Evolutionary conservation across 768 basidiomycete species (phyloP), one percentile per base, ranked within the genome.

Genomic region (Suillus sp.): DNA sequence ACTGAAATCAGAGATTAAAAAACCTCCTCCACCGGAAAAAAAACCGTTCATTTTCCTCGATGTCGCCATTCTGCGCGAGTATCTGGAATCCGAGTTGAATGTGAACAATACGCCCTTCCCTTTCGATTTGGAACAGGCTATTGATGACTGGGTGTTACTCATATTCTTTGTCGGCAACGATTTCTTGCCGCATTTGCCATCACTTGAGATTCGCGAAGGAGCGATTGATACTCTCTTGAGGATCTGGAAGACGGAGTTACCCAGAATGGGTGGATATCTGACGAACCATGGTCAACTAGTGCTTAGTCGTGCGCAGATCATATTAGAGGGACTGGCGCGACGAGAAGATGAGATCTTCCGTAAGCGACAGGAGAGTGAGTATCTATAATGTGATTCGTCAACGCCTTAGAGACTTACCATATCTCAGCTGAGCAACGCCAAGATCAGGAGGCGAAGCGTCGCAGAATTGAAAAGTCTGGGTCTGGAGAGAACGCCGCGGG

Each of bases 141-240:
- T 99, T 77, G 97, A 99, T 84, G 97, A 99, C 77, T 99, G 97
- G 97, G 94, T 99, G 69, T 88, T 99, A 72, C 86, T 99, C 72
- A 99, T 99, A 69, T 99, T 99, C 88, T 98, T 99, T 78, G 97
- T 99, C 75, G 97, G 97, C 69, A 99, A 99, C 81, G 95, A 82
- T 96, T 99, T 85, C 60, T 84, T 99, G 70, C 97, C 97, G 25
- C 97, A 99, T 80, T 84, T 99, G 63, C 97, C 97, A 30, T 94
- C 92, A 64, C 86, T 99, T 83, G 97, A 99, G 82, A 99, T 99
- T 74, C 87, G 97, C 71, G 96, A 99, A 81, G 97, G 97, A 66
- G 97, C 96, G 35, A 98, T 99, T 81, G 97, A 99, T 81, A 97
- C 92, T 62, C 80, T 99, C 65, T 79, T 99, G 74, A 90, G 85